These are phyloP conservation scores for Pseudogymnoascus sp. DNA, from an alignment of 2,329 filamentous ascomycete genomes.

Conservation along the genomic window DNA sequence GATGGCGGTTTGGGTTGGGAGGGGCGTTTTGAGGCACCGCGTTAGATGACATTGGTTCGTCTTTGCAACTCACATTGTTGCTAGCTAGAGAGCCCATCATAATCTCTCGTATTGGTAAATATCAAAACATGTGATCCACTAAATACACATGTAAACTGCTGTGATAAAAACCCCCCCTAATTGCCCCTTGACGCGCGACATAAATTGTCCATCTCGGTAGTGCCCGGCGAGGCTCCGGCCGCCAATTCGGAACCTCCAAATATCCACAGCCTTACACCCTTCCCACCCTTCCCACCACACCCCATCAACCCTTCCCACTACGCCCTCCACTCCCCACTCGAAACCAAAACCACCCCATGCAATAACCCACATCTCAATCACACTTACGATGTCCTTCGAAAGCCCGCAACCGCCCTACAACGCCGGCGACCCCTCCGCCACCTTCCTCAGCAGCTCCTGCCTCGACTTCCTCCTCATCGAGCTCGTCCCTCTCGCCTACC, in stretches of 20 bases:
- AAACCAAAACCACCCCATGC: not conserved
- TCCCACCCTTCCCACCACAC: not conserved
- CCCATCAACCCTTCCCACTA: not conserved
- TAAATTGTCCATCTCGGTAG: conserved; percentile 1
- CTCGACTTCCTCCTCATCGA: conserved; percentile 95
- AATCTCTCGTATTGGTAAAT: not conserved
- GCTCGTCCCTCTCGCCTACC: conserved; percentile 86
- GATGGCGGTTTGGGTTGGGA: not conserved
- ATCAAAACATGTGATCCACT: not conserved
- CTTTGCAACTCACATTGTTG: not conserved
- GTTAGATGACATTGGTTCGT: not conserved
- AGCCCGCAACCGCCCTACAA: conserved; percentile 59
- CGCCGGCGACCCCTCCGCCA: conserved; percentile 62
- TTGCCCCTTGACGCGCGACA: not conserved
- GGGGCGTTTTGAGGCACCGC: not conserved
- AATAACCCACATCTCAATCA: not conserved
- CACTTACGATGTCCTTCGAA: conserved; percentile 60
- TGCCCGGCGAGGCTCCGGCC: not conserved
- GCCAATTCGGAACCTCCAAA: not conserved
- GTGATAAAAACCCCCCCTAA: not conserved
- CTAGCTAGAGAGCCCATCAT: not conserved
- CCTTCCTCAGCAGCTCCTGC: conserved; percentile 73
- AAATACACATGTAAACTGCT: not conserved
- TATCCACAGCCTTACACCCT: conserved; percentile 3
- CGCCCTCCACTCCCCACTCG: not conserved